Base-by-base conservation (phyloP, 2,329 filamentous ascomycete species). In the Pseudocercospora fuligena region DNA sequence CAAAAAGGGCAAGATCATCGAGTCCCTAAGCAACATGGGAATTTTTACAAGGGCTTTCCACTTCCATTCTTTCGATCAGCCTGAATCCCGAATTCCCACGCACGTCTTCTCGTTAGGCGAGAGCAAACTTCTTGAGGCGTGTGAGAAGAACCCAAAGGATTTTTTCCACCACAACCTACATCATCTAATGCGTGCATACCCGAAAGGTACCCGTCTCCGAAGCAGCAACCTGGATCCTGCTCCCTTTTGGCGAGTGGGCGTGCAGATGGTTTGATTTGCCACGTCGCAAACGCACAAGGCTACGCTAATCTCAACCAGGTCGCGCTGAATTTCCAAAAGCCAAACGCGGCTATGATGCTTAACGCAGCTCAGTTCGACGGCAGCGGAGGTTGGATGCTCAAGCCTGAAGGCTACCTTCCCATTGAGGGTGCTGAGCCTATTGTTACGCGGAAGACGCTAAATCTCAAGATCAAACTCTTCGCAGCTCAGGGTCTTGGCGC, bases 341-440 rank as follows among this genome's bases (percentile, higher is more conserved):
- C 91, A 78, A 93, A 97, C 74, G 90, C 92, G 72, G 93, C 92
- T 33, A 96, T 96, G 90, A 97, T 97, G 94, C 86, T 97, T 14
- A 97, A 97, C 76, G 90, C 95, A 75, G 94, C 88, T 72, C 95
- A 97, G 92, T 97, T 97, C 79, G 86, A 88, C 1, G 91, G 89
- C 9, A 90, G 92, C 60, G 82, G 87, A 49, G 94, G 94, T 47
- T 97, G 92, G 92, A 88, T 94, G 2, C 84, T 95, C 68, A 97
- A 97, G 79, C 93, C 94, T 0, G 78, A 85, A 33, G 90, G 90
- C 16, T 95, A 93, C 77, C 89, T 88, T 57, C 80, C 78, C 68
- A 73, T 66, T 14, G 58, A 67, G 19, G 33, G 66, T 23, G 46
- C 67, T 40, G 56, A 67, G 56, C 66, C 61, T 40, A 62, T 70